A percentile compares a stretch with the other conserved stretches of the same genome.
Conservation (phyloP, 2,329 filamentous ascomycete genomes). For the Pseudogymnoascus sp. region DNA sequence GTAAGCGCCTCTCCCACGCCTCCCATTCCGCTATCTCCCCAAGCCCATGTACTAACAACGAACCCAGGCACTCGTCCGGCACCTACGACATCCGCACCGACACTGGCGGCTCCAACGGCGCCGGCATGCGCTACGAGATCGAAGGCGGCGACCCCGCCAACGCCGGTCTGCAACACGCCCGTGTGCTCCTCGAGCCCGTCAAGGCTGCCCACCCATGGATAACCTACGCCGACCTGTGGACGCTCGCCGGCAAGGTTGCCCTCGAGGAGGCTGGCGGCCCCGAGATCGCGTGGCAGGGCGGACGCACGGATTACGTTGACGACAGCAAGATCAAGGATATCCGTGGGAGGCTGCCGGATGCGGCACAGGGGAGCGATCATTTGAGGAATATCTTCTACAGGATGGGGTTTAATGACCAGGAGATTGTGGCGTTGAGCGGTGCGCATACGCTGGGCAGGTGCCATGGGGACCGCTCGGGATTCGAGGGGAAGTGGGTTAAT, state of each 20-base stretch:
- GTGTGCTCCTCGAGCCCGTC: conserved; percentile 54
- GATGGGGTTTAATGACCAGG: conserved; percentile 53
- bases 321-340: conserved; percentile 43
- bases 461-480: conserved; percentile 46
- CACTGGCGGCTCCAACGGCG: conserved; percentile 56
- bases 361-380: conserved; percentile 44
- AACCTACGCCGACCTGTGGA: conserved; percentile 59
- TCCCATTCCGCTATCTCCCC: no score
- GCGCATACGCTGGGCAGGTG: conserved; percentile 49
- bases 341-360: conserved; percentile 48
- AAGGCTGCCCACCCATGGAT: conserved; percentile 53
- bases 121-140: conserved; percentile 56
- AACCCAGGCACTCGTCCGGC: conserved; percentile 49
- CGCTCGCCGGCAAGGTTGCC: conserved; percentile 49
- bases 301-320: conserved; percentile 54
- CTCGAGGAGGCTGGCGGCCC: conserved; percentile 54
- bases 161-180: conserved; percentile 54
- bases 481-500: conserved; percentile 50
- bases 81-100: conserved; percentile 51
- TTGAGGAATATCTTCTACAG: conserved; percentile 47
- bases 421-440: conserved; percentile 48
- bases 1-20: conserved; percentile 29
- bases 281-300: conserved; percentile 45
- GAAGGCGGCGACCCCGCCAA: conserved; percentile 58
- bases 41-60: conserved; percentile 3